Conservation (phyloP, 306 rosid species). For the Vigna mungo region DNA sequence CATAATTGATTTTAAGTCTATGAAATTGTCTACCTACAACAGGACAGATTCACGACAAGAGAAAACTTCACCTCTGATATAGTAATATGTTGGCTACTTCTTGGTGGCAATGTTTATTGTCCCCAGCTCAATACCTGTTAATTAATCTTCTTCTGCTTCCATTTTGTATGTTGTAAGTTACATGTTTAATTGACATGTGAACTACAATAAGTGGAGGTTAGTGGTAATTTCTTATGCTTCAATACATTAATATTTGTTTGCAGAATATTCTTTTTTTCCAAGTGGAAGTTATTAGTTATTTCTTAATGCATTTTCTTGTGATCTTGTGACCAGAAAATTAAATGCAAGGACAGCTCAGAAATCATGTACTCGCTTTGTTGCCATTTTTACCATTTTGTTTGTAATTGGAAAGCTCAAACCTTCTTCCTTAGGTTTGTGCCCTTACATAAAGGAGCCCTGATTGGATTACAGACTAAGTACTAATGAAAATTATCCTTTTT, state of each 20-base stretch:
- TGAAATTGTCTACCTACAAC: constrained; percentile 36
- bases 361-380: too few species aligned
- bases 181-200: constrained; percentile 41
- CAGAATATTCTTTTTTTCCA: constrained; percentile 12
- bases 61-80: constrained; percentile 8
- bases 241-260: constrained; percentile 3
- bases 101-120: constrained; percentile 38
- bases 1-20: constrained; percentile 22
- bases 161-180: constrained; percentile 31
- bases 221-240: background rate
- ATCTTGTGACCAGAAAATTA: too few species aligned
- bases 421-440: too few species aligned
- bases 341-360: too few species aligned
- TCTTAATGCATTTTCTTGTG: constrained; percentile 16
- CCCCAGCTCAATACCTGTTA: constrained; percentile 37
- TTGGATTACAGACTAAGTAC: too few species aligned
- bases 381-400: too few species aligned
- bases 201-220: constrained; percentile 1
- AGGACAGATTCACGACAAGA: constrained; percentile 32
- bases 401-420: too few species aligned
- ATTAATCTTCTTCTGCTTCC: constrained; percentile 21
- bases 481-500: too few species aligned
- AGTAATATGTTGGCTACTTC: constrained; percentile 1
- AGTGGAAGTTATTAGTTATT: constrained; percentile 20
- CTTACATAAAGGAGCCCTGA: too few species aligned